These are phyloP conservation scores for Neonectria neomacrospora DNA, from an alignment of 2,329 filamentous ascomycete species.

Conservation along the genomic window DNA sequence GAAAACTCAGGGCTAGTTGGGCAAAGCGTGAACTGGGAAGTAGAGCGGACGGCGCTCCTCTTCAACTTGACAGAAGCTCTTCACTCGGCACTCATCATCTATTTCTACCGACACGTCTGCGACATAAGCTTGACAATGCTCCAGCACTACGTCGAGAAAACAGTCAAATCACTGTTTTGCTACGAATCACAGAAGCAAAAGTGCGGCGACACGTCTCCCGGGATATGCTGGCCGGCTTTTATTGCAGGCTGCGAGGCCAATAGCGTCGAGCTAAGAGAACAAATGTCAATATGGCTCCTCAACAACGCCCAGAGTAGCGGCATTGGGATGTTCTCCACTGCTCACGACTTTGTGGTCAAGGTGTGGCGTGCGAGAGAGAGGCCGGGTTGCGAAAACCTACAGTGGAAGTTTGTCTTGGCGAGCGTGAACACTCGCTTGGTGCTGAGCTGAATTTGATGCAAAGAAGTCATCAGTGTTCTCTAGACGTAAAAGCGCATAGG, in stretches of 20 bases:
- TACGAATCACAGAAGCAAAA: constrained; percentile 1
- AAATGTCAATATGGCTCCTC: not conserved
- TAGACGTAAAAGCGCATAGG: too few relatives aligned
- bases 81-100: not conserved
- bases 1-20: too few relatives aligned
- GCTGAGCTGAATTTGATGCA: not conserved
- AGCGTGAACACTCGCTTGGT: not conserved
- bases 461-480: not conserved
- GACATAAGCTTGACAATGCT: not conserved
- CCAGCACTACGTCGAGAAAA: not conserved
- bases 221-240: constrained; percentile 3
- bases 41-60: not conserved
- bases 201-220: constrained; percentile 1
- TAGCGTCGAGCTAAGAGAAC: not conserved
- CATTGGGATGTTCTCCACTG: constrained; percentile 2
- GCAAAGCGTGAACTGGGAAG: not conserved
- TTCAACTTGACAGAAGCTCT: constrained; percentile 1
- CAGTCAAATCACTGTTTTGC: not conserved
- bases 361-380: constrained; percentile 3
- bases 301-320: constrained; percentile 2
- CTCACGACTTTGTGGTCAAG: not conserved
- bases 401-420: not conserved
- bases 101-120: constrained; percentile 1
- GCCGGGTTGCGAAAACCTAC: not conserved
- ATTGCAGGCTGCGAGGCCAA: not conserved